Conservation (phyloP, 495 filamentous ascomycete genomes). For the Annulohypoxylon maeteangense region DNA sequence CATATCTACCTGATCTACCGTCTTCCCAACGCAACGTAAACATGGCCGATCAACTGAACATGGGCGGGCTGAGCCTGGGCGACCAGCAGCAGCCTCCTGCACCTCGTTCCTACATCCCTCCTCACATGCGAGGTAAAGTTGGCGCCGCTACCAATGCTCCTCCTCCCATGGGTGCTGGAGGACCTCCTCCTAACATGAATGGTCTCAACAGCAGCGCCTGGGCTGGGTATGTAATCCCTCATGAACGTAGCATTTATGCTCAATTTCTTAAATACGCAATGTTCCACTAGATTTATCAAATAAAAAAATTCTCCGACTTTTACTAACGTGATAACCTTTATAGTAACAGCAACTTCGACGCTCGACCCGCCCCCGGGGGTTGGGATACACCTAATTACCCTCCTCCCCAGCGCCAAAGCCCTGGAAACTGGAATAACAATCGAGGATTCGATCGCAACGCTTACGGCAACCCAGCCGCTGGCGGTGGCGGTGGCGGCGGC, state of each 20-base stretch:
- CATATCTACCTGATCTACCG: constrained; percentile 11
- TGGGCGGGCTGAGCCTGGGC: constrained; percentile 80
- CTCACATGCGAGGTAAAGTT: constrained; percentile 82
- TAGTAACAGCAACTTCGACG: constrained; percentile 59
- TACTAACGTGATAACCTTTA: constrained; percentile 34
- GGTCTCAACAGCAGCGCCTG: constrained; percentile 71
- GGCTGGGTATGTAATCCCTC: constrained; percentile 64
- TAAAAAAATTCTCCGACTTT: constrained; percentile 5
- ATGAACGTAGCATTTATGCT: not conserved
- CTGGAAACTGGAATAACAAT: constrained; percentile 45
- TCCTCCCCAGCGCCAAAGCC: constrained; percentile 44
- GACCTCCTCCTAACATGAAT: constrained; percentile 52
- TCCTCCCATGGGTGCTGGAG: constrained; percentile 48
- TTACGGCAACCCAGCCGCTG: constrained; percentile 76
- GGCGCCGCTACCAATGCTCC: constrained; percentile 48
- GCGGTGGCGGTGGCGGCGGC: constrained; percentile 51
- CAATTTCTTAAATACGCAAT: not conserved
- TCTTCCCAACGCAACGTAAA: constrained; percentile 9
- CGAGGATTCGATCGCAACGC: constrained; percentile 65
- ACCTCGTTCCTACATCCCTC: constrained; percentile 90
- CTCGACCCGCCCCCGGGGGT: constrained; percentile 49
- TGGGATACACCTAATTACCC: constrained; percentile 45
- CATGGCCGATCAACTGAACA: constrained; percentile 97
- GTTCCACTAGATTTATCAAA: not conserved
- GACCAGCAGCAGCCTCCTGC: constrained; percentile 67